phyloP scores from a whole-genome alignment of 1,139 yeast species.

The Oligophagozyma castellii region DNA sequence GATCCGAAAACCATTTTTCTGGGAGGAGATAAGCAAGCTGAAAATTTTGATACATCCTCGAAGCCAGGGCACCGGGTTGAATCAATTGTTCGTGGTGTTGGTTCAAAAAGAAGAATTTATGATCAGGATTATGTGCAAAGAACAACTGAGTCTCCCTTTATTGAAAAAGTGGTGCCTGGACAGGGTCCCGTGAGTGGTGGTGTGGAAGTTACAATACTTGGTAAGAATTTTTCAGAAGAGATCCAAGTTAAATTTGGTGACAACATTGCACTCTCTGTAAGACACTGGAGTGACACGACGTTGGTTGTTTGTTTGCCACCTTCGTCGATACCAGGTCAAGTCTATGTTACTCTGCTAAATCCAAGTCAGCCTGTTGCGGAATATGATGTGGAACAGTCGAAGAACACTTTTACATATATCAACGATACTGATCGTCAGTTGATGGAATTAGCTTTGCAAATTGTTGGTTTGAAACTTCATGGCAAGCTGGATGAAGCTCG shows the following conservation, averaged over 20 bases:
- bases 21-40: too few species aligned
- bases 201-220: constrained; percentile 80
- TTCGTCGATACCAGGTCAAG: constrained; percentile 79
- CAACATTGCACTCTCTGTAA: constrained; percentile 71
- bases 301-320: constrained; percentile 92
- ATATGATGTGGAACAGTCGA: not conserved
- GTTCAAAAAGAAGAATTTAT: too few species aligned
- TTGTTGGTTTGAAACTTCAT: constrained; percentile 89
- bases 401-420: constrained; percentile 57
- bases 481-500: constrained; percentile 88
- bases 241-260: constrained; percentile 77
- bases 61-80: too few species aligned
- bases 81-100: too few species aligned
- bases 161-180: constrained; percentile 82
- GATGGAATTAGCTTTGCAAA: constrained; percentile 83
- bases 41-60: too few species aligned
- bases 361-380: constrained; percentile 9
- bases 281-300: constrained; percentile 92
- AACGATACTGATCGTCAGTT: constrained; percentile 90
- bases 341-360: constrained; percentile 66
- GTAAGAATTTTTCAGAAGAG: constrained; percentile 75
- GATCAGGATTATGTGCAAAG: too few species aligned
- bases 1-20: too few species aligned
- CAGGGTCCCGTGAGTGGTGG: constrained; percentile 96
- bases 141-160: constrained; percentile 32